Percentiles rank a stretch among this genome's conserved stretches.
These are phyloP conservation scores for Kodamaea alishanica DNA, from an alignment of 1,139 yeast species.

Conservation along the genomic window DNA sequence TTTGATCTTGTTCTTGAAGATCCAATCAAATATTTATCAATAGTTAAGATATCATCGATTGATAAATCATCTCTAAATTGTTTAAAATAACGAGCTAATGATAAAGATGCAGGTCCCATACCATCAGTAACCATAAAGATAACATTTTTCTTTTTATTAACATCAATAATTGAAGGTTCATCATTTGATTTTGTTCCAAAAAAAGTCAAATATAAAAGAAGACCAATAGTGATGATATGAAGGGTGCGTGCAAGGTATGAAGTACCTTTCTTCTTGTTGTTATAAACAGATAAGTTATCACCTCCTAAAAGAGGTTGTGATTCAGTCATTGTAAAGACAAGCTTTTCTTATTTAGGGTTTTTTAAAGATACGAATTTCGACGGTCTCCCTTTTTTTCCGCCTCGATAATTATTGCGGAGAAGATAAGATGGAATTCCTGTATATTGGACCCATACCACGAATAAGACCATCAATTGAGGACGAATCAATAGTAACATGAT, in stretches of 20 bases:
- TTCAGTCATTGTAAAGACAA: slow-evolving; percentile 8
- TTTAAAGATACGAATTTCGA: not conserved
- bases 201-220: slow-evolving; percentile 11
- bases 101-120: slow-evolving; percentile 28
- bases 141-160: slow-evolving; percentile 18
- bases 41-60: slow-evolving; percentile 18
- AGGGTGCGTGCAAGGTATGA: slow-evolving; percentile 5
- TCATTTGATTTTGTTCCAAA: slow-evolving; percentile 5
- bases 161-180: slow-evolving; percentile 8
- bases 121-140: slow-evolving; percentile 31
- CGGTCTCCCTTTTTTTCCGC: too few relatives aligned
- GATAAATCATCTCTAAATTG: slow-evolving; percentile 21
- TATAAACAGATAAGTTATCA: slow-evolving; percentile 7
- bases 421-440: too few relatives aligned
- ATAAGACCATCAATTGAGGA: too few relatives aligned
- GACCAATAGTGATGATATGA: slow-evolving; percentile 9
- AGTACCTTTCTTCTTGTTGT: slow-evolving; percentile 10
- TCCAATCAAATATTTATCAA: slow-evolving; percentile 24
- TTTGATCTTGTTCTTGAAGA: slow-evolving; percentile 24
- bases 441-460: too few relatives aligned
- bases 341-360: not conserved
- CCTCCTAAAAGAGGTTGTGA: slow-evolving; percentile 17
- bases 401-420: too few relatives aligned
- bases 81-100: slow-evolving; percentile 24
- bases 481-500: too few relatives aligned